Conservation (phyloP, 2,329 filamentous ascomycete genomes). For the Neonectria coccinea region DNA sequence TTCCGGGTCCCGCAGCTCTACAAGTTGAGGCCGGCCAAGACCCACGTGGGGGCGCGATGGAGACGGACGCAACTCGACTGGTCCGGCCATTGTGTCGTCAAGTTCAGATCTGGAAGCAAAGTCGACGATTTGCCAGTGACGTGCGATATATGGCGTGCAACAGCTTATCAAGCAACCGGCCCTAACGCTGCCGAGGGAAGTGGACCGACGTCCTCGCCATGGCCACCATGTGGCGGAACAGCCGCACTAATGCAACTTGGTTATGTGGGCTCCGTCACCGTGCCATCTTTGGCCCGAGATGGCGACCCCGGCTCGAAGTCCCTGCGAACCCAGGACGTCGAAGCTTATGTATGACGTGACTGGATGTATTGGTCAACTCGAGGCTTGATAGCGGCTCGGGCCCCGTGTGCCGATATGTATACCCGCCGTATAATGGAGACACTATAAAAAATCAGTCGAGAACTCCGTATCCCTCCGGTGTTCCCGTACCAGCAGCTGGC, state of each 20-base stretch:
- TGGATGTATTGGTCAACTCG: background rate
- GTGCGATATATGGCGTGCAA: conserved; percentile 16
- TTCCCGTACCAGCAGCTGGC: background rate
- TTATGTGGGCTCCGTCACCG: conserved; percentile 27
- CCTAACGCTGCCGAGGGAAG: background rate
- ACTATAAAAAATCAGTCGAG: background rate
- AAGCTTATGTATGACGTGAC: background rate
- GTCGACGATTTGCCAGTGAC: background rate
- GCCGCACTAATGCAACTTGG: conserved; percentile 43
- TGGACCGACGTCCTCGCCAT: conserved; percentile 13
- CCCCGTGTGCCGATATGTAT: background rate
- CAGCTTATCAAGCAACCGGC: conserved; percentile 18
- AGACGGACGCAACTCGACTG: conserved; percentile 10
- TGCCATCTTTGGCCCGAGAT: conserved; percentile 3
- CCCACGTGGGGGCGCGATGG: conserved; percentile 7
- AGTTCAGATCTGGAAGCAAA: conserved; percentile 5
- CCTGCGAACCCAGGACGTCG: background rate
- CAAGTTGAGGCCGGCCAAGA: conserved; percentile 28
- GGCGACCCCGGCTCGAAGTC: background rate
- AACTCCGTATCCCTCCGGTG: background rate
- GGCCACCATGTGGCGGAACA: conserved; percentile 5
- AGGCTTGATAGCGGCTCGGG: background rate
- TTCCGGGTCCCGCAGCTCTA: conserved; percentile 31
- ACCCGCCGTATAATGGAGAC: background rate
- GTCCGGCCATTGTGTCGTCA: conserved; percentile 4